Conservation (phyloP, 1,284 basidiomycete genomes). For the Boletus coffeatus region DNA sequence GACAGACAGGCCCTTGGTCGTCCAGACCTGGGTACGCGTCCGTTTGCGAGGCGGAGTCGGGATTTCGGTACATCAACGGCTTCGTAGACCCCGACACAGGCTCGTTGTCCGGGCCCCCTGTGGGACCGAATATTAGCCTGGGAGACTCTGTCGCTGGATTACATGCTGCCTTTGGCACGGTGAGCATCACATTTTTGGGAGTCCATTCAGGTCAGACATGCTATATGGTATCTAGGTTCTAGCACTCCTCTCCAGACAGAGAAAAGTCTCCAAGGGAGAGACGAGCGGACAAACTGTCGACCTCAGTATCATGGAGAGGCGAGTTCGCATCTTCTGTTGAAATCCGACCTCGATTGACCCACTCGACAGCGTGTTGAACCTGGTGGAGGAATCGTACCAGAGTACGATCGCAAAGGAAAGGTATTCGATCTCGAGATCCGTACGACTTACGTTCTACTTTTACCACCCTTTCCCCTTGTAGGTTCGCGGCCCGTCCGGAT, state of each 20-base stretch:
- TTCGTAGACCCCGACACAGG: constrained; percentile 50
- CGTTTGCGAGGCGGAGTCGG: constrained; percentile 69
- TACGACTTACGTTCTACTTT: neutral
- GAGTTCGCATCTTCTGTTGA: neutral
- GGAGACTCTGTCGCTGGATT: constrained; percentile 67
- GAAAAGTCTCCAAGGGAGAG: constrained; percentile 33
- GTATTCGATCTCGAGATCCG: constrained; percentile 24
- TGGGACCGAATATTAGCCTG: constrained; percentile 64
- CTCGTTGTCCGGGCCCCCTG: constrained; percentile 52
- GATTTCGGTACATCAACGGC: constrained; percentile 68
- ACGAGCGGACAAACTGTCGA: constrained; percentile 56
- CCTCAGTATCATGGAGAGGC: constrained; percentile 71
- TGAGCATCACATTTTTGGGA: constrained; percentile 25
- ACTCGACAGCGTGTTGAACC: constrained; percentile 51
- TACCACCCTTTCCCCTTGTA: constrained; percentile 17
- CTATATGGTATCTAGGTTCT: constrained; percentile 43
- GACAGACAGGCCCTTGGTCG: constrained; percentile 69
- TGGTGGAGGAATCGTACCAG: constrained; percentile 74
- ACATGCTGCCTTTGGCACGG: constrained; percentile 69
- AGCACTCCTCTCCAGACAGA: constrained; percentile 57
- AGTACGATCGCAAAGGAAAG: constrained; percentile 65
- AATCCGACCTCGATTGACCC: neutral
- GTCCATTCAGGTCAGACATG: neutral
- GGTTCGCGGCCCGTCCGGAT: constrained; percentile 66
- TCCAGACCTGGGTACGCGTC: constrained; percentile 64